These are phyloP conservation scores for Penicillium corylophilum DNA, from an alignment of 2,329 filamentous ascomycete species.

Conservation along the genomic window DNA sequence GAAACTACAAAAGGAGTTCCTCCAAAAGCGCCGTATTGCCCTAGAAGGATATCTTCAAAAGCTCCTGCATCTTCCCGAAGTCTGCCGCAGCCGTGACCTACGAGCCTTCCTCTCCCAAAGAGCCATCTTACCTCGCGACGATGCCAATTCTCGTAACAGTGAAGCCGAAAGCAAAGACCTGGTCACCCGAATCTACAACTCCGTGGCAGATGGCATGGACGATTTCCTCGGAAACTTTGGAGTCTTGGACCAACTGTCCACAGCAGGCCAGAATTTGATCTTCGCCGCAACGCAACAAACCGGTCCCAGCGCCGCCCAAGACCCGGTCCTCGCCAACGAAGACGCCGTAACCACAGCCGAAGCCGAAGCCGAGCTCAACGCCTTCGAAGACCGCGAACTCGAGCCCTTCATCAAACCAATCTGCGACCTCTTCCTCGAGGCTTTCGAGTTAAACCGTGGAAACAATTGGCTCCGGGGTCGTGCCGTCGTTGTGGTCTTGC, in stretches of 20 bases:
- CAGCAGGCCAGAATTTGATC: conserved; percentile 82
- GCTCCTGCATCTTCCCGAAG: conserved; percentile 81
- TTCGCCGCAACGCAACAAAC: conserved; percentile 51
- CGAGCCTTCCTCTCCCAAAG: conserved; percentile 87
- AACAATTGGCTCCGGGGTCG: conserved; percentile 97
- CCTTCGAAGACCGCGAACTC: conserved; percentile 84
- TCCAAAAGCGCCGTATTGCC: conserved; percentile 80
- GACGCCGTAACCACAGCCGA: conserved; percentile 61
- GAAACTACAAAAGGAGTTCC: conserved; percentile 93
- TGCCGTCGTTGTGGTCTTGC: conserved; percentile 91
- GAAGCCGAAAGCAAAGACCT: conserved; percentile 74
- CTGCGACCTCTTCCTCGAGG: conserved; percentile 93
- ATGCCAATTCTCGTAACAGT: conserved; percentile 52
- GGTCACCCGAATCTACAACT: conserved; percentile 92
- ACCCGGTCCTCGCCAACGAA: conserved; percentile 46
- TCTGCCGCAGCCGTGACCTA: conserved; percentile 89
- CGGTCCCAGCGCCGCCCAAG: conserved; percentile 49
- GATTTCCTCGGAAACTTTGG: conserved; percentile 96
- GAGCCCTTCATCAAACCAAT: conserved; percentile 98
- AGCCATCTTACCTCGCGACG: conserved; percentile 68
- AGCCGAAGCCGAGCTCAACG: conserved; percentile 89
- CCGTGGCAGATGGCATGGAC: conserved; percentile 96
- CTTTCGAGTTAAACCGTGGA: conserved; percentile 89
- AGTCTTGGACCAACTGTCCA: conserved; percentile 88
- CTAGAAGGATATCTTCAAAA: conserved; percentile 83